These are phyloP conservation scores for Boletus sp. DNA, from an alignment of 768 basidiomycete species.

Conservation along the genomic window DNA sequence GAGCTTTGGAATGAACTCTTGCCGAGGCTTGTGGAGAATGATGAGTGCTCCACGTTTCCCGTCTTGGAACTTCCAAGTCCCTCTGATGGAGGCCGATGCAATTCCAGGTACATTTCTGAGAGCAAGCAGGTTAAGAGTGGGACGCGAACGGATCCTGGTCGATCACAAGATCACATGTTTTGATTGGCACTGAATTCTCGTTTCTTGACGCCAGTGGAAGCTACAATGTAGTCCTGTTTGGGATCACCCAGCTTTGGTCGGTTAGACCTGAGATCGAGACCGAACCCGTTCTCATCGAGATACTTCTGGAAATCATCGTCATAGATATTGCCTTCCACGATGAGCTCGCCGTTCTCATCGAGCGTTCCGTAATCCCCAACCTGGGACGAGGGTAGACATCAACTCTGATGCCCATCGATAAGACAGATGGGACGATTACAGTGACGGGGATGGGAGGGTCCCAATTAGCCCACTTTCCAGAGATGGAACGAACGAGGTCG, in stretches of 20 bases:
- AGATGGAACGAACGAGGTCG: slow-evolving; percentile 13
- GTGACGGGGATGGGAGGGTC: slow-evolving; percentile 30
- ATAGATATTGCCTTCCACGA: slow-evolving; percentile 27
- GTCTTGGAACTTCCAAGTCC: slow-evolving; percentile 26
- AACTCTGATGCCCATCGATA: background rate
- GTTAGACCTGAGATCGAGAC: background rate
- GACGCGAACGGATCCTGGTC: background rate
- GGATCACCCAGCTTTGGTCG: slow-evolving; percentile 1
- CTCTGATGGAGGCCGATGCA: slow-evolving; percentile 26
- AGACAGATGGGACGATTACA: slow-evolving; percentile 4
- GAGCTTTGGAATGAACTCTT: slow-evolving; percentile 10
- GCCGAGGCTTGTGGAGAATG: slow-evolving; percentile 26
- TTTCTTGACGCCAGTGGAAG: slow-evolving; percentile 18
- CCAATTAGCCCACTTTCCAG: slow-evolving; percentile 33
- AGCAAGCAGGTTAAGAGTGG: too few relatives aligned
- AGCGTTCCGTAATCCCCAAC: slow-evolving; percentile 31
- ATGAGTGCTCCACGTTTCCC: slow-evolving; percentile 27
- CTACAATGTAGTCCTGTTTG: slow-evolving; percentile 18
- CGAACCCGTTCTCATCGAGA: background rate
- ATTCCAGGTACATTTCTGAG: slow-evolving; percentile 10
- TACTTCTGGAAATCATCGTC: slow-evolving; percentile 3
- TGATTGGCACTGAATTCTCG: slow-evolving; percentile 11
- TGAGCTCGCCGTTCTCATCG: slow-evolving; percentile 7
- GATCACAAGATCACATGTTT: background rate
- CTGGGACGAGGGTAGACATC: slow-evolving; percentile 4